These are phyloP conservation scores for Russula emetica DNA, from an alignment of 768 basidiomycete genomes.

Conservation along the genomic window DNA sequence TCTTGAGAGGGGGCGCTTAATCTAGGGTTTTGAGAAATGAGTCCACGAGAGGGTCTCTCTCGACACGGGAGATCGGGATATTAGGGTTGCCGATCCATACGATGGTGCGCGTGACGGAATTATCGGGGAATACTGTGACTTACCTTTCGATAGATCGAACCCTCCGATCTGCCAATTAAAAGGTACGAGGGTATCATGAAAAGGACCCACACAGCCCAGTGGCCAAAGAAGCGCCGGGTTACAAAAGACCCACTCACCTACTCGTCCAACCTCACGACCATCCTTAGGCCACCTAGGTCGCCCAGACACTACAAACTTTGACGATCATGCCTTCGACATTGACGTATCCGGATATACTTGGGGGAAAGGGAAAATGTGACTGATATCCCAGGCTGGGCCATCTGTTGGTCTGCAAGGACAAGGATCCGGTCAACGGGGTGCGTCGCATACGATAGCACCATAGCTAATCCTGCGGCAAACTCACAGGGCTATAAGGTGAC, in stretches of 20 bases:
- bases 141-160: background rate
- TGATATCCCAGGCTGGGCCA: background rate
- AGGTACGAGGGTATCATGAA: background rate
- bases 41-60: too few species aligned
- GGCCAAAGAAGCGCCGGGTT: too few species aligned
- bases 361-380: background rate
- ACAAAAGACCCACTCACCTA: too few species aligned
- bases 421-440: background rate
- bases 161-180: background rate
- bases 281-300: too few species aligned
- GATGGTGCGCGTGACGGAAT: background rate
- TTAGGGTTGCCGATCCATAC: background rate
- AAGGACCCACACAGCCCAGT: too few species aligned
- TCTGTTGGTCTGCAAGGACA: background rate
- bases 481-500: background rate
- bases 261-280: too few species aligned
- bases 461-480: background rate
- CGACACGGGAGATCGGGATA: too few species aligned
- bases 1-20: background rate
- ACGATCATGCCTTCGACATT: background rate
- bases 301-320: too few species aligned
- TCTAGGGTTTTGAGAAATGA: too few species aligned
- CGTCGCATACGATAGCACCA: background rate
- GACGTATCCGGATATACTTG: background rate
- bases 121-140: background rate